Base-by-base conservation (phyloP, 2,329 filamentous ascomycete genomes). In the Fusarium sp. region DNA sequence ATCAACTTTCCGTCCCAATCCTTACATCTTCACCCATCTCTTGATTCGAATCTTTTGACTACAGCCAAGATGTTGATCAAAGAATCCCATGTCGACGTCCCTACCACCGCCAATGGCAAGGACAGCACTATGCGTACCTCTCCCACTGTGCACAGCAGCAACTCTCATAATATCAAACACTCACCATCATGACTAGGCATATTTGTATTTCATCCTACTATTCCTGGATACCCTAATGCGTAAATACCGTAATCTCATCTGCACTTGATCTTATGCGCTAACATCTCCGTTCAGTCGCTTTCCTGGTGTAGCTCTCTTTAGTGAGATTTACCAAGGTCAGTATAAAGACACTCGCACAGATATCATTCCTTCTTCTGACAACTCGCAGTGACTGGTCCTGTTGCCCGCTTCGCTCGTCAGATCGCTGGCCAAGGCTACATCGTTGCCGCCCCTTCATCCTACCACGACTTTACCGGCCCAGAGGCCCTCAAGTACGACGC, bases 341-440 rank as follows among this genome's bases (percentile, higher is more conserved):
- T 43, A 35, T 15, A 9, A 29, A 9, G 6, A 4, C 19, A 42
- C 6, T n/a, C 44, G n/a, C 25, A 17, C 7, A 9, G 31, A 15
- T 39, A 38, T 19, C 3, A 4, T 19, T 19, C 19, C 6, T n/a
- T 27, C 27, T 17, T 21, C 46, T 55, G 8, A 51, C 35, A 44
- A 2, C 23, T 21, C 36, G 48, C 33, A 93, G 93, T 97, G 15
- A 96, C 93, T 55, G 93, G 93, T 2, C 93, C 93, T 2, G 93
- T 97, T 23, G 85, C 89, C 57, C 88, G 94, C 49, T 97, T 97
- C 71, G 92, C 92, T 47, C 88, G 93, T 57, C 93, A 97, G 75
- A 97, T 97, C 69, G 91, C 92, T 35, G 90, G 92, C 3, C 91
- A 96, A 65, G 94, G 93, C 70, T 97, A 96, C 80, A 96, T 97